Base-by-base conservation (phyloP, 2,329 filamentous ascomycete genomes). In the Diaporthe citri region DNA sequence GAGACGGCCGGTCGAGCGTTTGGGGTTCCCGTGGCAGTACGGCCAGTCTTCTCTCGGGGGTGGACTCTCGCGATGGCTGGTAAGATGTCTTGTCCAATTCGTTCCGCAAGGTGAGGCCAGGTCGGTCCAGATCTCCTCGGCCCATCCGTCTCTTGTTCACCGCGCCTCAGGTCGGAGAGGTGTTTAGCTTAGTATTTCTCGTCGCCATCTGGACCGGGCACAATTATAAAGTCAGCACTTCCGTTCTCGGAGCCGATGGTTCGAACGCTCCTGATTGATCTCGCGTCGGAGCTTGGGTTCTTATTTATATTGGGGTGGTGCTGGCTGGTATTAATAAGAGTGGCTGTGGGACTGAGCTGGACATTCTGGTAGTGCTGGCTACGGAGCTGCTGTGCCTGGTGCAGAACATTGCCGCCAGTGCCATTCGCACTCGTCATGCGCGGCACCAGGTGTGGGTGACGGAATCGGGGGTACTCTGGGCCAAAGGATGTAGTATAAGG, bases 171-270 rank as follows among this genome's bases (percentile, higher is more conserved):
- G 41, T 71, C 31, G 34, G 1, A 55, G n/a, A 72, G 48, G 36
- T 22, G 36, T 52, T 13, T 20, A 55, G 46, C n/a, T 64, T 60
- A 59, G 36, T 55, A 64, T n/a, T 72, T 62, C 79, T 64, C 78
- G 76, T 84, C 85, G 79, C 85, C 85, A 82, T 87, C 85, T 87
- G 78, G 74, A 57, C 82, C 80, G 79, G 81, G 77, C 78, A 85
- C 81, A 80, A 84, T 78, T 60, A 84, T 82, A 83, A 82, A 82
- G 85, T 86, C 83, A 86, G 85, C 81, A 84, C 79, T 83, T 80
- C 80, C 80, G 78, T 80, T 82, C 78, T 82, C 81, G 79, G 81
- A 77, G 77, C 78, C 78, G 79, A 77, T 78, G 51, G 73, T 76
- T 64, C 71, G 75, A 52, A 75, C 73, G 69, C 75, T 76, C 51